These are phyloP conservation scores for Rhododendron vialii DNA, from an alignment of 148 eudicot genomes.

Conservation along the genomic window DNA sequence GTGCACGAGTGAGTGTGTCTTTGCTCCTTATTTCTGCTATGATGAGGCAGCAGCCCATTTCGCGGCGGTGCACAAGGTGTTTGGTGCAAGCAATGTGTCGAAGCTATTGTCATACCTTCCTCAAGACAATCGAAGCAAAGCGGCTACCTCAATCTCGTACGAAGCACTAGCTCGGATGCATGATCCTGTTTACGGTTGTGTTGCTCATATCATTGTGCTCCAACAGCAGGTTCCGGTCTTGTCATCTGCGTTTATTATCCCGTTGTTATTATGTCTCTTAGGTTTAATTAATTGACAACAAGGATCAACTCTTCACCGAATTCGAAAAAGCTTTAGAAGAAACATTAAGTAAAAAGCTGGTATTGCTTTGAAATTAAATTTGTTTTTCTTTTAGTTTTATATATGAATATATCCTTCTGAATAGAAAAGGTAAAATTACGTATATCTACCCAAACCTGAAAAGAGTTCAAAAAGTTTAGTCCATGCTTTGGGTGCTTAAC, in stretches of 20 bases:
- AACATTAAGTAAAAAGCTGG: neutral
- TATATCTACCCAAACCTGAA: neutral
- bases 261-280: neutral
- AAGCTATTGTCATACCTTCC: conserved; percentile 60
- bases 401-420: neutral
- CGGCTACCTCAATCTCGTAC: conserved; percentile 54
- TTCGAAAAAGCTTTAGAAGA: neutral
- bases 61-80: conserved; percentile 76
- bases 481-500: neutral
- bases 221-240: conserved; percentile 54
- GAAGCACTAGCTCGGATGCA: conserved; percentile 77
- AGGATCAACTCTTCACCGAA: neutral
- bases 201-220: conserved; percentile 69
- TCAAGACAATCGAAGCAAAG: conserved; percentile 43
- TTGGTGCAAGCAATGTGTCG: conserved; percentile 82
- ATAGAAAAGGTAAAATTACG: neutral
- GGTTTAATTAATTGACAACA: neutral
- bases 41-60: conserved; percentile 59
- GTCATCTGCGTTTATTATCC: neutral
- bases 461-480: neutral
- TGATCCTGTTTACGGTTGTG: conserved; percentile 80
- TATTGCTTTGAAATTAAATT: neutral
- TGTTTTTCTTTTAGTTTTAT: neutral
- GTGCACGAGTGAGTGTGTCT: conserved; percentile 65
- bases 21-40: conserved; percentile 67